These are phyloP conservation scores for Primulina eburnea DNA, from an alignment of 257 asterid genomes.

Conservation along the genomic window DNA sequence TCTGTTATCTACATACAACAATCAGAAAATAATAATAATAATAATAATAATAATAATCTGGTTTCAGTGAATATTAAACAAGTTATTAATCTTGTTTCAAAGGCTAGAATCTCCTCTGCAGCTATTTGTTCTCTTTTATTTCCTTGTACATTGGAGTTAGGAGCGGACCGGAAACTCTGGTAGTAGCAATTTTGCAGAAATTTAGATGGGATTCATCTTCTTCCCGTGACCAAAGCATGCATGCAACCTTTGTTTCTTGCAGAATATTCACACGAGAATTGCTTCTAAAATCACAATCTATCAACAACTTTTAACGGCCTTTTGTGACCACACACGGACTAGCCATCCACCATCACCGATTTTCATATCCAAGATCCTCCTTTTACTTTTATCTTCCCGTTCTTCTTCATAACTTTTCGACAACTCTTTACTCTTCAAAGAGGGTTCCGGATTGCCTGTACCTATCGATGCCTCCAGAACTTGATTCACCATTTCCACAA, in stretches of 20 bases:
- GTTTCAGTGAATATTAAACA: not conserved
- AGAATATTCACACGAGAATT: not conserved
- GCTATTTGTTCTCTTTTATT: not conserved
- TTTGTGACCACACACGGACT: not conserved
- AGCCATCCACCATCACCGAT: not conserved
- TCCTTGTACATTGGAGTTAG: not conserved
- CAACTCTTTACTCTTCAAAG: not conserved
- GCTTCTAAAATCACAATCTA: not conserved
- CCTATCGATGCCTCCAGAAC: not conserved
- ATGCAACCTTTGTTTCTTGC: not conserved
- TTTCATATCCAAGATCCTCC: not conserved
- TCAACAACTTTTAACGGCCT: not conserved
- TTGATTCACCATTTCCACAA: not conserved
- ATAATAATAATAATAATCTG: no score
- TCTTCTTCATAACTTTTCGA: not conserved
- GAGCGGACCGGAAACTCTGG: not conserved
- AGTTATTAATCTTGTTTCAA: constrained; percentile 1
- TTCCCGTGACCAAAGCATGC: not conserved
- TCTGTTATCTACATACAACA: not conserved
- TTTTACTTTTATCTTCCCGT: not conserved
- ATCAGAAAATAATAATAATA: not conserved
- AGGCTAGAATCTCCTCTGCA: not conserved
- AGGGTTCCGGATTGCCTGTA: not conserved
- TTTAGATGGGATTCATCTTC: not conserved
- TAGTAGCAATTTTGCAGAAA: not conserved